These are phyloP conservation scores for Akanthomyces lecanii DNA, from an alignment of 2,329 filamentous ascomycete genomes.

Conservation along the genomic window DNA sequence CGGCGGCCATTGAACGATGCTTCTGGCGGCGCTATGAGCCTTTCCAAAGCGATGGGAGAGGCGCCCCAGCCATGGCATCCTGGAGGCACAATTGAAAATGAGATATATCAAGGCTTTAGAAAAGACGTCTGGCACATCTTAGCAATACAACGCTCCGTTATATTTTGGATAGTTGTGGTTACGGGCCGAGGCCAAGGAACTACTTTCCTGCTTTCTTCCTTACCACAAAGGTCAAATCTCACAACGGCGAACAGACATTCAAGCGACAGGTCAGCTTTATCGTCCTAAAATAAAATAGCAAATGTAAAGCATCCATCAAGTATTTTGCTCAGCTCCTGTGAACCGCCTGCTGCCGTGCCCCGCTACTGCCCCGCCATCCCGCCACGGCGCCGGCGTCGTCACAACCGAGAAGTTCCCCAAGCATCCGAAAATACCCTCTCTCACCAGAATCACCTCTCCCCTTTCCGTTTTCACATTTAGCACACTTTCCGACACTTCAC, in stretches of 20 bases:
- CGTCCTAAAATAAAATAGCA: too few relatives aligned
- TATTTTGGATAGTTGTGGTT: too few relatives aligned
- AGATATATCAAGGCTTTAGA: not conserved
- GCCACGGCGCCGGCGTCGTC: not conserved
- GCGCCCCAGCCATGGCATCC: not conserved
- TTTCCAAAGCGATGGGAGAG: not conserved
- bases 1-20: too few relatives aligned
- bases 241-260: too few relatives aligned
- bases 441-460: not conserved
- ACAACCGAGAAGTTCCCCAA: not conserved
- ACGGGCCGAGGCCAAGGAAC: too few relatives aligned
- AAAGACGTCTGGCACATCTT: not conserved
- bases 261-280: too few relatives aligned
- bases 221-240: too few relatives aligned
- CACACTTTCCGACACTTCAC: not conserved
- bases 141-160: too few relatives aligned
- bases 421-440: not conserved
- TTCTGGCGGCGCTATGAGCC: not conserved
- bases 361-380: slow-evolving; percentile 9
- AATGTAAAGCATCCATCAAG: not conserved
- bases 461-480: not conserved
- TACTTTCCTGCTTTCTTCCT: too few relatives aligned
- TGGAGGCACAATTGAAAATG: not conserved
- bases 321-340: not conserved
- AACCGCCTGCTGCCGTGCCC: not conserved